These are phyloP conservation scores for Hanseniaspora nectarophila DNA, from an alignment of 805 yeast species.

Conservation along the genomic window DNA sequence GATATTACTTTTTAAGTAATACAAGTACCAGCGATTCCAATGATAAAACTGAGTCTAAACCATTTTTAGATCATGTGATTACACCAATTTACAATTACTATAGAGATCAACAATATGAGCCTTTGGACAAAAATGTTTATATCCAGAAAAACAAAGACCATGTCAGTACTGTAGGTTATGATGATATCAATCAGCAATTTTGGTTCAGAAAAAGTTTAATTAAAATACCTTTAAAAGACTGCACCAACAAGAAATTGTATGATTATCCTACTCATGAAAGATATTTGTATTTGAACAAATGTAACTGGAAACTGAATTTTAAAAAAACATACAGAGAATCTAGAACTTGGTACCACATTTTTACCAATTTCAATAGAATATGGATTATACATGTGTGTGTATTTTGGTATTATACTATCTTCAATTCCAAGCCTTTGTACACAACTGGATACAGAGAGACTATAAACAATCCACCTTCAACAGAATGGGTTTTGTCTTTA, in stretches of 20 bases:
- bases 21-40: constrained; percentile 74
- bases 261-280: constrained; percentile 86
- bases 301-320: constrained; percentile 81
- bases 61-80: constrained; percentile 77
- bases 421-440: constrained; percentile 81
- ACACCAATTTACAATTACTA: constrained; percentile 78
- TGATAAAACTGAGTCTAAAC: constrained; percentile 71
- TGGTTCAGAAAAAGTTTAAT: constrained; percentile 99
- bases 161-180: constrained; percentile 76
- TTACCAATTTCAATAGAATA: constrained; percentile 93
- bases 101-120: constrained; percentile 71
- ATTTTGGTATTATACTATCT: constrained; percentile 91
- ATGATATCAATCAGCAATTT: constrained; percentile 95
- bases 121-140: constrained; percentile 67
- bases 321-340: constrained; percentile 91
- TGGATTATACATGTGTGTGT: constrained; percentile 87
- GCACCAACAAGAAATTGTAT: constrained; percentile 63
- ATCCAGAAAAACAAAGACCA: constrained; percentile 79
- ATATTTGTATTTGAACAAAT: constrained; percentile 78
- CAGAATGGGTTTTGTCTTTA: constrained; percentile 86
- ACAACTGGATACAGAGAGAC: constrained; percentile 78
- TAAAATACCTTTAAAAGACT: constrained; percentile 81
- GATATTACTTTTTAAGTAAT: constrained; percentile 76
- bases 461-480: constrained; percentile 67
- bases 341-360: constrained; percentile 93